Evolutionary conservation across 2,329 filamentous ascomycete species (phyloP), one percentile per base, ranked within the genome.

Genomic region (Colletotrichum sp.): DNA sequence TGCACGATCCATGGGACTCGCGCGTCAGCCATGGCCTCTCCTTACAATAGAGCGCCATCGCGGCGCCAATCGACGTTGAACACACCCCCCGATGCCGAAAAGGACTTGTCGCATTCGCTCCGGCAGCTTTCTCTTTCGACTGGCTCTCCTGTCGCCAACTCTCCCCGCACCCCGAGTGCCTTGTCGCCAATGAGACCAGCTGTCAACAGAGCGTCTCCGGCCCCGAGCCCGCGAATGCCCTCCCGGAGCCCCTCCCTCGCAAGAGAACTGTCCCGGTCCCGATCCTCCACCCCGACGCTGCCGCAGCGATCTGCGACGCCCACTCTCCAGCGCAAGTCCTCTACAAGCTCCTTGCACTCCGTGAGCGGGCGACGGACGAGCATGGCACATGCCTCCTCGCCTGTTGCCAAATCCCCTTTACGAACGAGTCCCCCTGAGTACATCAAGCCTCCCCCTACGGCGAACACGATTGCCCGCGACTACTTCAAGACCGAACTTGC

Each of bases 401-500:
- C 89, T 5, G 83, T 85, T 18, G 77, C 84, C 30, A 86, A 83
- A 44, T 86, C 86, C 26, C 83, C 86, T 4, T 80, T 84, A 16
- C 78, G 84, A 52, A 81, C 83, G 28, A 79, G 79, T 59, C 83
- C 84, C 55, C 82, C 83, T 26, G 82, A 86, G 30, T 78, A 83
- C 18, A 84, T 85, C 74, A 85, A 83, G 74, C 84, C 86, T 5
- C 80, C 83, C 8, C 84, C 85, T n/a, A 92, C 89, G 2, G 85
- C 90, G 15, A 84, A 84, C 52, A 87, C 90, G 30, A 85, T 96
- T 59, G 95, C 95, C 6, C 90, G 88, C 64, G 89, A 91, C 10
- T 92, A 94, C 83, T 95, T 98, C 81, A 87, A 88, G 77, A 91
- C 89, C 77, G 95, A 98, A 82, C 84, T 98, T 36, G 88, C 91